Evolutionary conservation across 805 yeast genomes (phyloP).

Genomic region (Candida maris): DNA sequence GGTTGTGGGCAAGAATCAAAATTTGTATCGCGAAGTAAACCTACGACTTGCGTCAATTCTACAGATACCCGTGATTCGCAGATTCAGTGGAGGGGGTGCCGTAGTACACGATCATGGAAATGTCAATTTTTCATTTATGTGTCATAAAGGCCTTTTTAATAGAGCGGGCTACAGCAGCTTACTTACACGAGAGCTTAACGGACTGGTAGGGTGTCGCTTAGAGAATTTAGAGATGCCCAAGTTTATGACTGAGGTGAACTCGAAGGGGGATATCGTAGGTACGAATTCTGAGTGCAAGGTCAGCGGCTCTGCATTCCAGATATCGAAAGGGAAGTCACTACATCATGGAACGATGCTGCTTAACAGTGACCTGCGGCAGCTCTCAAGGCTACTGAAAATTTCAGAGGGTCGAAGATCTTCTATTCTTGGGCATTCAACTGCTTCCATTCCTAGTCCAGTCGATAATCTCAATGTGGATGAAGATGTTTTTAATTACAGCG

Average conservation of each 20-base stretch:
- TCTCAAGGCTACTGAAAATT: constrained; percentile 54
- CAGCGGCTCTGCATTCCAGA: constrained; percentile 90
- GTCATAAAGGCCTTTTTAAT: constrained; percentile 56
- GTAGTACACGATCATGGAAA: constrained; percentile 94
- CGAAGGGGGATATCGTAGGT: constrained; percentile 76
- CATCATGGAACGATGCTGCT: constrained; percentile 97
- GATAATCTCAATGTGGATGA: constrained; percentile 51
- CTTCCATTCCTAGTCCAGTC: constrained; percentile 80
- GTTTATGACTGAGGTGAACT: constrained; percentile 48
- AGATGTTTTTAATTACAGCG: constrained; percentile 44
- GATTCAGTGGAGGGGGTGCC: constrained; percentile 93
- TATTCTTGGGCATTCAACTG: constrained; percentile 41
- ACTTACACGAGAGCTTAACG: constrained; percentile 22
- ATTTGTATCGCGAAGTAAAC: constrained; percentile 86
- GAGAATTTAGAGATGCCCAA: constrained; percentile 13
- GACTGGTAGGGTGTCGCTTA: constrained; percentile 5
- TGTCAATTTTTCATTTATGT: constrained; percentile 77
- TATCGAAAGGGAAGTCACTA: constrained; percentile 75
- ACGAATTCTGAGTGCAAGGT: constrained; percentile 49
- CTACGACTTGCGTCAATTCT: constrained; percentile 47
- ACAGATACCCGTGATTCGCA: constrained; percentile 64
- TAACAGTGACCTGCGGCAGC: constrained; percentile 54
- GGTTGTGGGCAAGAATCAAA: constrained; percentile 95
- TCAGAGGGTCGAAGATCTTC: constrained; percentile 12
- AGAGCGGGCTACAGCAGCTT: constrained; percentile 47